A percentile compares a stretch with the other conserved stretches of the same genome.
Evolutionary conservation across 495 filamentous ascomycete genomes (phyloP).

Genomic region (Pyrenopolyporus hunteri): DNA sequence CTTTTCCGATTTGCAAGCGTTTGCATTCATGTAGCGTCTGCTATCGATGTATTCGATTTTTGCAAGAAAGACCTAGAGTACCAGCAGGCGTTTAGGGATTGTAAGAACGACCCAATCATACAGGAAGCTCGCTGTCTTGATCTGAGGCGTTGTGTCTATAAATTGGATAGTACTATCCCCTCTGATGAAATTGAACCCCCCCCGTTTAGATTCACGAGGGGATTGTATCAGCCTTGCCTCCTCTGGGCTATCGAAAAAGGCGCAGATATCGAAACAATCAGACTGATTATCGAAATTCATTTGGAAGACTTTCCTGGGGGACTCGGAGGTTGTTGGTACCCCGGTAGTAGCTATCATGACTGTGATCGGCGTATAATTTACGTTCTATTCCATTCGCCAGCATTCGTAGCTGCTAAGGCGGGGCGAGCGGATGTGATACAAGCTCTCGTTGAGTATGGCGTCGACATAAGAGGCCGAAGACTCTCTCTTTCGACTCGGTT

Average conservation of each 20-base stretch:
- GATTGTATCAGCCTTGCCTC: background rate
- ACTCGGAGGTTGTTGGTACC: background rate
- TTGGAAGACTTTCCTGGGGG: background rate
- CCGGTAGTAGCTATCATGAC: background rate
- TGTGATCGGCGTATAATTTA: background rate
- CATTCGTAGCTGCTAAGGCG: background rate
- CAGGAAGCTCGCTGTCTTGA: too few relatives aligned
- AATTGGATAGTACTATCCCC: too few relatives aligned
- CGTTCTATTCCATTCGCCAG: background rate
- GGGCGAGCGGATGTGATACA: conserved; percentile 12
- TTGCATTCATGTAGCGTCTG: too few relatives aligned
- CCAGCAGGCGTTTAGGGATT: too few relatives aligned
- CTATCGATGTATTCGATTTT: too few relatives aligned
- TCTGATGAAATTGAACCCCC: background rate
- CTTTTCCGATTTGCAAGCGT: too few relatives aligned
- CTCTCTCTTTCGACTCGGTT: too few relatives aligned
- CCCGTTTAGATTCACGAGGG: background rate
- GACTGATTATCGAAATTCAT: background rate
- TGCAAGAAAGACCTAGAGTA: too few relatives aligned
- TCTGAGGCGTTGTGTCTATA: too few relatives aligned
- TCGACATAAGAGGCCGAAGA: background rate
- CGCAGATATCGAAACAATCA: background rate
- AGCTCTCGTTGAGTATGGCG: background rate
- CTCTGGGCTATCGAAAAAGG: background rate
- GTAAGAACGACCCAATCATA: too few relatives aligned